phyloP scores from a whole-genome alignment of 2,329 filamentous ascomycete genomes.

The Cytospora mali region DNA sequence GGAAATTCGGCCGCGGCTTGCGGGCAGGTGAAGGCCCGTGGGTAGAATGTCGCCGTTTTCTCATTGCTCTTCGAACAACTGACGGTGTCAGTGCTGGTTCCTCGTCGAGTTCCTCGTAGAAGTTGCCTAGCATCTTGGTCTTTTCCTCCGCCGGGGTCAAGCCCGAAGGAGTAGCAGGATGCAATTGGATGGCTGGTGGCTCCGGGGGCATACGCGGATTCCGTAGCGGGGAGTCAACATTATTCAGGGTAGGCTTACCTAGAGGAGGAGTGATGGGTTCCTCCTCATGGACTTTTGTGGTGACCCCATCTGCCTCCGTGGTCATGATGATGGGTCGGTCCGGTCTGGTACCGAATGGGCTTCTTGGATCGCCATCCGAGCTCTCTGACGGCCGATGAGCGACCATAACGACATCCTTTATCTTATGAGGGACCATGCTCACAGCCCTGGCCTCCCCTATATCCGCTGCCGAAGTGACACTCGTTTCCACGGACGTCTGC shows the following conservation, averaged over 20 bases:
- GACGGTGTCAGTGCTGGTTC: constrained; percentile 52
- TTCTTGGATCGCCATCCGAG: constrained; percentile 41
- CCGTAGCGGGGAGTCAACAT: constrained; percentile 63
- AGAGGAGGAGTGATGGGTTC: constrained; percentile 57
- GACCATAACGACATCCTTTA: constrained; percentile 64
- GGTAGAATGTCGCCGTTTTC: constrained; percentile 51
- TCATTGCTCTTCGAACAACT: constrained; percentile 57
- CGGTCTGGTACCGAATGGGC: constrained; percentile 22
- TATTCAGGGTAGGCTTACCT: constrained; percentile 52
- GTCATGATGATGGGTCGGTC: constrained; percentile 43
- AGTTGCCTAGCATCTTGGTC: constrained; percentile 55
- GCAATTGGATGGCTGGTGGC: constrained; percentile 60
- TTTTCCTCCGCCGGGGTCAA: constrained; percentile 58
- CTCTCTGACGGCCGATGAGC: constrained; percentile 56
- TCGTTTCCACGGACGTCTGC: constrained; percentile 62
- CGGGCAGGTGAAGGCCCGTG: constrained; percentile 46
- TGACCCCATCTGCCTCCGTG: constrained; percentile 42
- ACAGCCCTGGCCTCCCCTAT: constrained; percentile 65
- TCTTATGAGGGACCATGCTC: constrained; percentile 65
- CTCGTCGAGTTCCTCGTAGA: constrained; percentile 51
- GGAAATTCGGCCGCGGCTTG: constrained; percentile 41
- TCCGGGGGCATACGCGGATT: constrained; percentile 64
- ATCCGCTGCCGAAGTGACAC: constrained; percentile 60
- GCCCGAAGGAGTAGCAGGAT: constrained; percentile 64
- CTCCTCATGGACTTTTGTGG: constrained; percentile 1